Base-by-base conservation (phyloP, 1,284 basidiomycete species). In the Sphagnurus paluster region DNA sequence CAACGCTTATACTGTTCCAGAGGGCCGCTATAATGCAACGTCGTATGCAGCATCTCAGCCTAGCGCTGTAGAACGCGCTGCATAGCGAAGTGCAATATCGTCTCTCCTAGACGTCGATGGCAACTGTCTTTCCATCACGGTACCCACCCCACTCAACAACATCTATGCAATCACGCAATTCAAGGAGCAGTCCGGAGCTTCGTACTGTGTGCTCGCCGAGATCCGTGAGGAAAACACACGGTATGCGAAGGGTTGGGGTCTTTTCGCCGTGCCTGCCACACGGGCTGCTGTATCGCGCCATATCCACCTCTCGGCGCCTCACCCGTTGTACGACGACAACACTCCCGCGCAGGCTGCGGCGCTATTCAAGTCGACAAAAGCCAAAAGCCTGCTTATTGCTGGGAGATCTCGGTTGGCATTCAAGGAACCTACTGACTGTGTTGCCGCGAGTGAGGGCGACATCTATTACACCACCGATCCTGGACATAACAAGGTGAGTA, bases 221-320 rank as follows among this genome's bases (percentile, higher is more conserved):
- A 44, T 49, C 1, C 45, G 52, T n/a, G 38, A 48, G 1, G 30
- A 38, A 10, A 54, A 49, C 17, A 57, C 56, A 2, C 44, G 55
- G 10, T 73, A 69, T 48, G 45, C 52, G 13, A 68, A 69, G 46
- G 74, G 74, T 40, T 76, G 72, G 74, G 74, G 72, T 1, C 55
- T 64, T 7, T 54, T 71, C 21, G 56, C 66, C 4, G 69, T 70
- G 4, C 70, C 69, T 14, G 54, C 61, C 7, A 56, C 55, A 5
- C 54, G 34, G 13, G 39, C 46, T 0, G 48, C 49, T 3, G 50
- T 63, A 0, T 49, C 54, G 17, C 64, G 65, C 9, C 42, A 53
- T 40, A 40, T 74, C 17, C 72, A 75, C 43, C 48, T 75, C 14
- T 66, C 71, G 3, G 72, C 71, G 3, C 72, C 72, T 0, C 74